Base-by-base conservation (phyloP, 73 alveolate species). In the Blepharisma stoltei region DNA sequence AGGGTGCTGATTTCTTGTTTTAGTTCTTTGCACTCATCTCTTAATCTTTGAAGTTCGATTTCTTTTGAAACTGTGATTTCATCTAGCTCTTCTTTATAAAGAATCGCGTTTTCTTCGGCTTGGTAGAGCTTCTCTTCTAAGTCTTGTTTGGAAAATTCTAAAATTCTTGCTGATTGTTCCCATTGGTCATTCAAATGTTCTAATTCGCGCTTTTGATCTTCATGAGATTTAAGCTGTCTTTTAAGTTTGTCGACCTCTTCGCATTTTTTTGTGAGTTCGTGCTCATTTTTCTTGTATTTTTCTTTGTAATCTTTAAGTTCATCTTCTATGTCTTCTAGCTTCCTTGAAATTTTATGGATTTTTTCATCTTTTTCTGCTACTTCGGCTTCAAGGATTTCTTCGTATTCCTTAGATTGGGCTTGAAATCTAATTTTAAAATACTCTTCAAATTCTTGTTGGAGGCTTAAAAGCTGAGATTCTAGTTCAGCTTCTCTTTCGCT, bases 31-130 rank as follows among this genome's bases (percentile, higher is more conserved):
- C 11, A 14, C 60, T 69, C 55, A 43, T 69, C 79, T 46, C n/a
- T 69, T n/a, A 69, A 43, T 38, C 60, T 25, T 44, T 69, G 65
- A 43, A 69, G 11, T 69, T 69, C 79, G 0, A n/a, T 46, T 25
- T 69, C 55, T 69, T 69, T 69, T 44, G 23, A 21, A 53, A 44
- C 38, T 69, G 55, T 18, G 41, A 69, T 69, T 21, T 38, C 55
- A 2, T 69, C 79, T 38, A 69, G 79, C 4, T 69, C 79, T 23
- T 23, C 71, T 69, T 69, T 69, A 18, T 18, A 18, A 14, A 69
- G 32, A 38, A 69, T 69, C 0, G 79, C 79, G 9, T n/a, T 25
- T 46, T 69, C 79, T 69, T 69, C 79, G 6, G 79, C 79, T 18
- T 69, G 79, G 32, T 69, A 38, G n/a, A 69, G 65, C 38, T 44